Base-by-base conservation (phyloP, 78 protist genomes). In the Dictyostelium firmibasis region DNA sequence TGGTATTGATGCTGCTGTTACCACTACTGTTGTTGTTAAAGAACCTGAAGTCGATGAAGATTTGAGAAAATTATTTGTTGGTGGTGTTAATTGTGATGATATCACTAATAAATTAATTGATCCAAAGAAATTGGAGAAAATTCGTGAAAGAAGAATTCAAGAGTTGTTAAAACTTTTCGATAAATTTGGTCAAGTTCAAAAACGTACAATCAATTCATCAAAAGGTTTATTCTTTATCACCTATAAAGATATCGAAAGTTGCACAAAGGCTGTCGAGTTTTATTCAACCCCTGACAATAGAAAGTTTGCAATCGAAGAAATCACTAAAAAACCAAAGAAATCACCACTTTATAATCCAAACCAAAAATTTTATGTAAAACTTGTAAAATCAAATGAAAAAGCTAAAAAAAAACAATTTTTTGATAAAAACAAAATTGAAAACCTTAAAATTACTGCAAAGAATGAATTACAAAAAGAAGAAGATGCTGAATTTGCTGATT, bases 1-100 rank as follows among this genome's bases (percentile, higher is more conserved):
- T 53, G 64, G 64, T 53, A n/a, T n/a, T n/a, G 64, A 20, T 53
- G n/a, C n/a, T n/a, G 72, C 13, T 23, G 10, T 25, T 23, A 18
- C 23, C 44, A 50, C 9, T n/a, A n/a, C n/a, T n/a, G n/a, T 1
- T 38, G 1, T 53, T 18, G 23, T 6, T 5, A 67, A 67, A 67
- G 79, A 72, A 72, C 44, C 38, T 13, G 79, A 57, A 47, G 7
- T 41, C 0, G 62, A 64, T 25, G 92, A 50, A 25, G 92, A 89
- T 70, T 23, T 78, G 16, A 23, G 87, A 31, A 89, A 89, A 62
- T 33, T 89, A 25, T 89, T 89, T 81, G 94, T 89, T 64, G 86
- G 88, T 43, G 94, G 94, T 27, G 41, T 79, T 2, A 44, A 50
- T 18, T 81, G 74, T 44, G 87, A 81, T 20, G 94, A 89, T 23